Evolutionary conservation across 2,329 filamentous ascomycete species (phyloP).

Genomic region (Sporothrix sp.): DNA sequence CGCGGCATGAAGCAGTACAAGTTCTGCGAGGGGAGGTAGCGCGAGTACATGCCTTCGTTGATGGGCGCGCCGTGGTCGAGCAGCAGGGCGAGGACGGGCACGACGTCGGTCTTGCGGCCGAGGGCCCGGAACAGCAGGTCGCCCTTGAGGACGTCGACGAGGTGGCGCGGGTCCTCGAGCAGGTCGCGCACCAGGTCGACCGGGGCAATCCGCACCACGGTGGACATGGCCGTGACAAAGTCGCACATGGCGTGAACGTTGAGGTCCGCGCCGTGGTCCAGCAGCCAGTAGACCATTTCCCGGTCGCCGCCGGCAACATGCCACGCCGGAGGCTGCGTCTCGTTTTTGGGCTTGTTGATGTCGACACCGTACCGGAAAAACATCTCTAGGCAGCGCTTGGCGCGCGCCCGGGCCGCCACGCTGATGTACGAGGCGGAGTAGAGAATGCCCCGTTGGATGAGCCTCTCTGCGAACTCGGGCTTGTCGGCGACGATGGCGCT

Average conservation of each 20-base stretch:
- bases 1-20: background rate
- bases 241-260: background rate
- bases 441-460: background rate
- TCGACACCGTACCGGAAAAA: background rate
- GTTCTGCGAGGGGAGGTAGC: background rate
- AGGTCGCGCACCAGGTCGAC: background rate
- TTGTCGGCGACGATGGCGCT: background rate
- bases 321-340: background rate
- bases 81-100: slow-evolving; percentile 1
- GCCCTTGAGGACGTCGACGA: background rate
- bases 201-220: background rate
- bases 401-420: background rate
- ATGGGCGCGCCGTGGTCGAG: slow-evolving; percentile 6
- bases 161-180: background rate
- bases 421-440: background rate
- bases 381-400: background rate
- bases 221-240: background rate
- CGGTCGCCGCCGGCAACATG: background rate
- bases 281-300: background rate
- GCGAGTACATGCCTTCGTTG: background rate
- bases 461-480: background rate
- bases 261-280: background rate
- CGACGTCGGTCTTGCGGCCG: background rate
- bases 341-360: background rate
- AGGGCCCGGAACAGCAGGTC: background rate